Conservation (phyloP, 768 basidiomycete species). For the Calocybe gangraenosa region DNA sequence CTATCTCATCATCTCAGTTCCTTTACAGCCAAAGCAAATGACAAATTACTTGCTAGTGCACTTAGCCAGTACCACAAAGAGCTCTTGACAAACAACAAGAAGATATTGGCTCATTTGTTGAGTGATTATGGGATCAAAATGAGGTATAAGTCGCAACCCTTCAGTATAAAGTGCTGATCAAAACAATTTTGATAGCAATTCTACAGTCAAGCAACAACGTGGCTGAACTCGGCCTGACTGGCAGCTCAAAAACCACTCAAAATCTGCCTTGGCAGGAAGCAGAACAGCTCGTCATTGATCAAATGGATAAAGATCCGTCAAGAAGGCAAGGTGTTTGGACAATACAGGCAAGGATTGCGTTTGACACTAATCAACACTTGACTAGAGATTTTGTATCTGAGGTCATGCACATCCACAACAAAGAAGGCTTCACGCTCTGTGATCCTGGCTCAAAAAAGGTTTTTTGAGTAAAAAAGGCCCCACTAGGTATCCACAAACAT, state of each 20-base stretch:
- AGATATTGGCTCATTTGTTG: no score
- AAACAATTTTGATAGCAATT: no score
- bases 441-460: not conserved
- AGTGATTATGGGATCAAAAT: no score
- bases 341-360: not conserved
- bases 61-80: no score
- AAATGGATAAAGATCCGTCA: not conserved
- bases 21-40: not conserved
- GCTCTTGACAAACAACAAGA: no score
- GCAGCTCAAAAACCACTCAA: not conserved
- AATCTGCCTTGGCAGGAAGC: not conserved
- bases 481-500: not conserved
- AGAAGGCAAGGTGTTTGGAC: not conserved
- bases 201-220: no score
- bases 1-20: no score
- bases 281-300: not conserved
- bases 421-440: not conserved
- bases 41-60: no score
- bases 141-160: no score
- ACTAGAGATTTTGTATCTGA: not conserved
- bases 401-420: not conserved
- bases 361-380: not conserved
- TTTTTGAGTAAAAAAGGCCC: not conserved
- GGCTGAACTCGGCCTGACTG: not conserved
- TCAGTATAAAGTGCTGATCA: no score